Conservation (phyloP, 768 basidiomycete species). For the Vishniacozyma victoriae region DNA sequence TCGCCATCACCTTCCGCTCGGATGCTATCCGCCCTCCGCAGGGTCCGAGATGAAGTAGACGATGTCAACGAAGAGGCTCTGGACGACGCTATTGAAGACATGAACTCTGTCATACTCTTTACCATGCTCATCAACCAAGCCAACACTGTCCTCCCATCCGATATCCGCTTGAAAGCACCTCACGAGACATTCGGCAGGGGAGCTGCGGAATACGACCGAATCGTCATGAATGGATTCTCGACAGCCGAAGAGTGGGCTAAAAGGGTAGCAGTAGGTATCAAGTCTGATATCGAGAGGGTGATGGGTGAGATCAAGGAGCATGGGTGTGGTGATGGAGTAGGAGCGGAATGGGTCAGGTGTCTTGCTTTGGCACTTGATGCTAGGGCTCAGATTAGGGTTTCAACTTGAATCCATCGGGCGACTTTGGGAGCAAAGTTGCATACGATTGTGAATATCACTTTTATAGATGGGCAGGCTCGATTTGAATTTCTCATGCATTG, state of each 20-base stretch:
- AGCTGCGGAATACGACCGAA: constrained; percentile 38
- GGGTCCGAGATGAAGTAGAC: constrained; percentile 41
- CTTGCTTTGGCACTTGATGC: constrained; percentile 34
- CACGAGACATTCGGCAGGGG: constrained; percentile 38
- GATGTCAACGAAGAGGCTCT: constrained; percentile 33
- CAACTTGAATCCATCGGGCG: constrained; percentile 4
- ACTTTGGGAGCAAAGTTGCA: too few relatives aligned
- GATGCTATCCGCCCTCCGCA: constrained; percentile 19
- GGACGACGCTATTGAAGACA: constrained; percentile 44
- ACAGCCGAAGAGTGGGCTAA: constrained; percentile 42
- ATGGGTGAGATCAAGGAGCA: constrained; percentile 12
- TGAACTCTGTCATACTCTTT: constrained; percentile 41
- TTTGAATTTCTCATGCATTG: too few relatives aligned
- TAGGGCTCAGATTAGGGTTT: constrained; percentile 12
- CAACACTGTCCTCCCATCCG: constrained; percentile 18
- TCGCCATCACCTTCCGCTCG: constrained; percentile 12
- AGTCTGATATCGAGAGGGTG: constrained; percentile 40
- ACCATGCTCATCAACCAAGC: constrained; percentile 28
- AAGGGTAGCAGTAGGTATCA: constrained; percentile 33
- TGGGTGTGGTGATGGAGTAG: constrained; percentile 4
- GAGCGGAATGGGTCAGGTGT: constrained; percentile 30
- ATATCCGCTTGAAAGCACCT: constrained; percentile 2
- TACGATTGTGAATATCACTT: too few relatives aligned
- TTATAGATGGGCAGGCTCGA: too few relatives aligned
- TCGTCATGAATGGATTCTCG: constrained; percentile 40